Evolutionary conservation across 805 yeast species (phyloP).

Genomic region (Priceomyces carsonii): DNA sequence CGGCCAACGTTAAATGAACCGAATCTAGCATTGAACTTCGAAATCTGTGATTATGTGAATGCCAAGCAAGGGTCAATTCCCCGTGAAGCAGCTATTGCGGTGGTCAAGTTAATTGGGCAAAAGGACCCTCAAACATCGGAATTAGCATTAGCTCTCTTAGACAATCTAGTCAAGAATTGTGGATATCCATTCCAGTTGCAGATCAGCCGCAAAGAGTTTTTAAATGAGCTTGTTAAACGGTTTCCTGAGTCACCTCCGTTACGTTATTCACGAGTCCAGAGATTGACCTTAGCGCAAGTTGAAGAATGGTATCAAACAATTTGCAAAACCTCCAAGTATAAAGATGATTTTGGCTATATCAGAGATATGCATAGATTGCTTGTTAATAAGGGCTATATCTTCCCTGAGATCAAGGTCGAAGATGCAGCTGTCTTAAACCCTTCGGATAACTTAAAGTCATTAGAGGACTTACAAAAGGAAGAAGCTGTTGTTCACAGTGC

Average conservation of each 20-base stretch:
- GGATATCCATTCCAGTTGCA: slow-evolving; percentile 97
- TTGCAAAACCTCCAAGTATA: slow-evolving; percentile 84
- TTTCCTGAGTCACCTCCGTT: slow-evolving; percentile 95
- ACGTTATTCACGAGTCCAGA: slow-evolving; percentile 78
- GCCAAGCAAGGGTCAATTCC: slow-evolving; percentile 90
- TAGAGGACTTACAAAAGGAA: slow-evolving; percentile 88
- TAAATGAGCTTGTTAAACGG: slow-evolving; percentile 87
- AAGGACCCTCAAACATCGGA: slow-evolving; percentile 82
- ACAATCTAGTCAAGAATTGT: slow-evolving; percentile 93
- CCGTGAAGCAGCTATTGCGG: slow-evolving; percentile 86
- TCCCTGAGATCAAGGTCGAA: slow-evolving; percentile 88
- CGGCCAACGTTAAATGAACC: slow-evolving; percentile 83
- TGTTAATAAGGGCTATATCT: slow-evolving; percentile 85
- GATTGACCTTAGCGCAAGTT: slow-evolving; percentile 81
- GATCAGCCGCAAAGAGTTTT: slow-evolving; percentile 89
- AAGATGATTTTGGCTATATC: slow-evolving; percentile 88
- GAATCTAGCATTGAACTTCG: slow-evolving; percentile 82
- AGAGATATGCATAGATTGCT: slow-evolving; percentile 94
- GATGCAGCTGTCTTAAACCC: slow-evolving; percentile 95
- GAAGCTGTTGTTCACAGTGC: slow-evolving; percentile 93
- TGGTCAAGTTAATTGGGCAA: slow-evolving; percentile 79
- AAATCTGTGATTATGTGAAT: slow-evolving; percentile 90
- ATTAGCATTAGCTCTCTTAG: slow-evolving; percentile 81
- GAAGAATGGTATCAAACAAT: slow-evolving; percentile 98
- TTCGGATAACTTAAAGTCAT: slow-evolving; percentile 78